Conservation (phyloP, 345 rosid genomes). For the Excoecaria cochinchinensis region DNA sequence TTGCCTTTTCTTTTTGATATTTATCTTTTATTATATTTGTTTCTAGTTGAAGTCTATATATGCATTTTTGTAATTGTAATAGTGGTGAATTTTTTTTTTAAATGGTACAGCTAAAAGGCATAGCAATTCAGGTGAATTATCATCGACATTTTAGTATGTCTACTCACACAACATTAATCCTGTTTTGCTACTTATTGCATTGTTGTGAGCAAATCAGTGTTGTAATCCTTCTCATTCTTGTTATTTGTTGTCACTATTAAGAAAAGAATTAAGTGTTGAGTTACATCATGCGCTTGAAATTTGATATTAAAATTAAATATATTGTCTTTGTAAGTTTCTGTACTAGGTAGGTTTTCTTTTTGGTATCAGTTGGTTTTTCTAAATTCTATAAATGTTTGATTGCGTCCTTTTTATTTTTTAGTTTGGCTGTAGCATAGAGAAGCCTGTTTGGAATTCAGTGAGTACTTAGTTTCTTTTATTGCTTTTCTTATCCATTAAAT, state of each 20-base stretch:
- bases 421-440: constrained; percentile 66
- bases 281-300: too few species aligned
- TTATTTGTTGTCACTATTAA: too few species aligned
- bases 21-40: neutral
- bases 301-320: too few species aligned
- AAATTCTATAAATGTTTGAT: neutral
- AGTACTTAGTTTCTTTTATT: constrained; percentile 26
- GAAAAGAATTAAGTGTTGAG: too few species aligned
- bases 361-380: neutral
- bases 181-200: constrained; percentile 20
- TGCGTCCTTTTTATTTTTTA: constrained; percentile 18
- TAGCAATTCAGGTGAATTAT: constrained; percentile 56
- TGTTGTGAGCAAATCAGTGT: constrained; percentile 45
- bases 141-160: neutral
- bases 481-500: neutral
- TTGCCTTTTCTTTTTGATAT: neutral
- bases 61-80: neutral
- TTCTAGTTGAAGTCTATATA: neutral
- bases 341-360: neutral
- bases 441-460: constrained; percentile 85
- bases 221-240: too few species aligned
- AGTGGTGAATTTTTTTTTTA: neutral
- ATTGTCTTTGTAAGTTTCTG: neutral
- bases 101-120: constrained; percentile 48
- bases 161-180: constrained; percentile 14